Percentiles rank a stretch among this genome's conserved stretches.
Evolutionary conservation across 2,329 filamentous ascomycete species (phyloP).

Genomic region (Alternaria novae-zelandiae): DNA sequence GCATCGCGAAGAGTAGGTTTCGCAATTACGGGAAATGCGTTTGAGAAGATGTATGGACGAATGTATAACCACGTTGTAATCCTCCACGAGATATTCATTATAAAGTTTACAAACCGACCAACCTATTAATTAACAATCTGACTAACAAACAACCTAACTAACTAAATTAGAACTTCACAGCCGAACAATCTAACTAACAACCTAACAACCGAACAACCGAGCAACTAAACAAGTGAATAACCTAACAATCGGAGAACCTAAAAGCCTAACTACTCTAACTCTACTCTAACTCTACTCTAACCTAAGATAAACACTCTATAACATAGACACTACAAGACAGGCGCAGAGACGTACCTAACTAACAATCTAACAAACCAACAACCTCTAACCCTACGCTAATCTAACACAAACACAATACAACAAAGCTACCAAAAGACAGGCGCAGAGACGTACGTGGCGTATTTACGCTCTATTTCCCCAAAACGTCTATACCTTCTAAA

Average conservation of each 20-base stretch:
- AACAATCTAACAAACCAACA: too few species aligned
- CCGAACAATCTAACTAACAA: not conserved
- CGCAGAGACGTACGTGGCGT: not conserved
- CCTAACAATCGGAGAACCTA: not conserved
- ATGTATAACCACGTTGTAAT: fast-evolving
- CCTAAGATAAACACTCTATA: too few species aligned
- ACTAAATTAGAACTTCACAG: not conserved
- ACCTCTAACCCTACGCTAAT: too few species aligned
- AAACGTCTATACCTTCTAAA: not conserved
- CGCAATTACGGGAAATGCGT: not conserved
- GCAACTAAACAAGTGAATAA: too few species aligned
- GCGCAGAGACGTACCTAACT: too few species aligned
- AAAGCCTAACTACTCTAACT: not conserved
- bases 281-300: not conserved
- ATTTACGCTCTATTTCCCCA: not conserved
- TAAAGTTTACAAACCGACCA: not conserved
- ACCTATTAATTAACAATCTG: not conserved
- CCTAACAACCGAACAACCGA: too few species aligned
- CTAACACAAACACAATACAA: not conserved
- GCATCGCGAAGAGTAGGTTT: fast-evolving
- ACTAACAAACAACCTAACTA: not conserved
- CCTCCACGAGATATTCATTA: not conserved
- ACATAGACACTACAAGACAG: too few species aligned
- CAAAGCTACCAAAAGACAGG: not conserved
- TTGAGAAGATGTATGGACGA: not conserved